These are phyloP conservation scores for Verbena officinalis DNA, from an alignment of 257 asterid genomes.

Conservation along the genomic window DNA sequence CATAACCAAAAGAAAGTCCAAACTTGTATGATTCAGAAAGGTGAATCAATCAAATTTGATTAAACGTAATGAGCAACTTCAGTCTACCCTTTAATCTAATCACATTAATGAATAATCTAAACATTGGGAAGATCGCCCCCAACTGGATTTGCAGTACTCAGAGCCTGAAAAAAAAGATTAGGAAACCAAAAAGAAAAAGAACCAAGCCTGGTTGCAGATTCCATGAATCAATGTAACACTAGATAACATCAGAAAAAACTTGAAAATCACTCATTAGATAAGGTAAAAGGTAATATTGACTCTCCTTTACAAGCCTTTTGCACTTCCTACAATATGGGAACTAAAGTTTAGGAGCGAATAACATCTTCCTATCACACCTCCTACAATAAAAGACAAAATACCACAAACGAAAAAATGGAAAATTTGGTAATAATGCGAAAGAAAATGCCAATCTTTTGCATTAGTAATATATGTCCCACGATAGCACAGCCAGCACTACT, in stretches of 20 bases:
- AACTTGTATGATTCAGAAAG: no score
- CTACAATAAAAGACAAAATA: neutral
- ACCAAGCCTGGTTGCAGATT: neutral
- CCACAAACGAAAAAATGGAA: neutral
- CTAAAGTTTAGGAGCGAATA: neutral
- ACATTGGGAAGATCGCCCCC: no score
- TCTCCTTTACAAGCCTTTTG: conserved; percentile 27
- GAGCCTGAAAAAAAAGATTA: no score
- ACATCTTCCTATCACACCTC: neutral
- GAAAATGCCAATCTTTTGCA: neutral
- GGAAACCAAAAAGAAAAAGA: no score
- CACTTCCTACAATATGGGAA: neutral
- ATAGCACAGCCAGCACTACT: conserved; percentile 16
- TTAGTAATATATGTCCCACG: neutral
- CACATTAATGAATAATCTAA: no score
- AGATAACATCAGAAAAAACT: neutral
- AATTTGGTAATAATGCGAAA: neutral
- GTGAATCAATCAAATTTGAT: no score
- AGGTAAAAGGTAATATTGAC: neutral
- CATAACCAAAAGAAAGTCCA: no score
- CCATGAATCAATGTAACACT: neutral
- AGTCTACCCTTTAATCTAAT: no score
- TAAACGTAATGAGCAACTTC: no score
- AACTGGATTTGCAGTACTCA: no score
- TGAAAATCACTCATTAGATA: conserved; percentile 22